Percentiles rank a stretch among this genome's conserved stretches.
Evolutionary conservation across 805 yeast genomes (phyloP).

Genomic region (Candida patagonica): DNA sequence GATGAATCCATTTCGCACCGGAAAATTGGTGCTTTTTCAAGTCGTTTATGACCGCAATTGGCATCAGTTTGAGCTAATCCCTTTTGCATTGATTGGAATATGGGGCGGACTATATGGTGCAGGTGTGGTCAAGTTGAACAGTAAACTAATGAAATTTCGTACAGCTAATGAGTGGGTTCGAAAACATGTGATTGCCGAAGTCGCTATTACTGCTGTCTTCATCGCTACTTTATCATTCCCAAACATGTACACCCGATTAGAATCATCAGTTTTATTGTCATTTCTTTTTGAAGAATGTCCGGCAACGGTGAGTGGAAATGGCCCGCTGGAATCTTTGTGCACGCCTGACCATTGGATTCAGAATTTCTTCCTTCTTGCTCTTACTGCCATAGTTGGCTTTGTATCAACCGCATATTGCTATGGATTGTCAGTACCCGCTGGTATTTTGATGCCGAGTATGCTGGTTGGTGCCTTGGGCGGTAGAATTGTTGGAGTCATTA

Average conservation of each 20-base stretch:
- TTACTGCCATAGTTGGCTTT: slow-evolving; percentile 42
- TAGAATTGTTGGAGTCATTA: slow-evolving; percentile 68
- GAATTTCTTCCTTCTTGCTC: slow-evolving; percentile 25
- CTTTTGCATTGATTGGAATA: slow-evolving; percentile 62
- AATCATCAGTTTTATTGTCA: slow-evolving; percentile 48
- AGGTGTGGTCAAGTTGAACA: slow-evolving; percentile 40
- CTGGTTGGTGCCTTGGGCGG: slow-evolving; percentile 95
- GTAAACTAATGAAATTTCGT: slow-evolving; percentile 31
- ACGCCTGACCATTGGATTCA: slow-evolving; percentile 15
- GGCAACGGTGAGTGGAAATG: slow-evolving; percentile 22
- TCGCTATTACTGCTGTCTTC: slow-evolving; percentile 36
- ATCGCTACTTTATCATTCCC: slow-evolving; percentile 53
- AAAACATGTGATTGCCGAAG: slow-evolving; percentile 36
- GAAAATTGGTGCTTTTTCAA: slow-evolving; percentile 50
- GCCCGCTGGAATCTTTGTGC: slow-evolving; percentile 15
- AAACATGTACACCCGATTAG: slow-evolving; percentile 41
- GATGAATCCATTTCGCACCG: slow-evolving; percentile 42
- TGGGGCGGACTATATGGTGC: slow-evolving; percentile 63
- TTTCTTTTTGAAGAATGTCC: slow-evolving; percentile 62
- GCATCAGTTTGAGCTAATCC: slow-evolving; percentile 60
- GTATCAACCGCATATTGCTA: slow-evolving; percentile 58
- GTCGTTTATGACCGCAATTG: slow-evolving; percentile 63
- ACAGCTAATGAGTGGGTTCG: slow-evolving; percentile 5
- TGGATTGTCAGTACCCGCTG: slow-evolving; percentile 80
- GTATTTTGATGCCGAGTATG: slow-evolving; percentile 94